phyloP scores from a whole-genome alignment of 495 filamentous ascomycete species.

The Ascodesmis nigricans region DNA sequence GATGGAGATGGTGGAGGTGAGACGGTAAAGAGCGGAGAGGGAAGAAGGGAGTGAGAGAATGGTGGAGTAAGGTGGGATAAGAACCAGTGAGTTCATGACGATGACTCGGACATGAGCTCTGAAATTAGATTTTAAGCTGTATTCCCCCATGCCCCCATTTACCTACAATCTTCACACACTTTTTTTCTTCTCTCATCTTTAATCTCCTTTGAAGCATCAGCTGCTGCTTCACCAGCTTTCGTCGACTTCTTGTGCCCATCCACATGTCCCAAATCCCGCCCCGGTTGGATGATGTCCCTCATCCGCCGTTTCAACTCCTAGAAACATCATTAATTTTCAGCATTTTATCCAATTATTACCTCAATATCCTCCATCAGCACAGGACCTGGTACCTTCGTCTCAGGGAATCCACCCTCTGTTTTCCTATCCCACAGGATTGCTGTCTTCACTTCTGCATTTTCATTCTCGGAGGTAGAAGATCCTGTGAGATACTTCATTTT shows the following conservation, averaged over 20 bases:
- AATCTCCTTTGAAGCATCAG: background rate
- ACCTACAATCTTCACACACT: no score
- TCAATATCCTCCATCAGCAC: slow-evolving; percentile 3
- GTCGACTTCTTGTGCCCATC: slow-evolving; percentile 29
- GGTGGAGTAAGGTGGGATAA: no score
- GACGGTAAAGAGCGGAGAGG: no score
- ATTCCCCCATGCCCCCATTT: no score
- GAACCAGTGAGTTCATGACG: no score
- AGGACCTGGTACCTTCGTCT: slow-evolving; percentile 33
- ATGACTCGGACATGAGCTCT: no score
- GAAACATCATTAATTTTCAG: slow-evolving; percentile 36
- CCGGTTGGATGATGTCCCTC: slow-evolving; percentile 60
- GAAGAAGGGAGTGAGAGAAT: no score
- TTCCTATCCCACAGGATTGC: slow-evolving; percentile 74
- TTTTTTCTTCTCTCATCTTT: no score
- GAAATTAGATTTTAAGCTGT: no score
- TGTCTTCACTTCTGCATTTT: slow-evolving; percentile 20
- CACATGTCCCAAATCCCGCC: slow-evolving; percentile 59
- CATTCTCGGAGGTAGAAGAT: slow-evolving; percentile 2
- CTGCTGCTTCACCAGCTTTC: background rate
- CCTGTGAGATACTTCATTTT: slow-evolving; percentile 30
- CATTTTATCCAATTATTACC: background rate
- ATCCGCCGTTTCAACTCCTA: slow-evolving; percentile 63
- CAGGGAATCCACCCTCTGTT: slow-evolving; percentile 70
- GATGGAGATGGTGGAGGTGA: no score